Percentiles rank a stretch among this genome's conserved stretches.
Conservation (phyloP, 2,329 filamentous ascomycete genomes). For the Penicillium brevicompactum region DNA sequence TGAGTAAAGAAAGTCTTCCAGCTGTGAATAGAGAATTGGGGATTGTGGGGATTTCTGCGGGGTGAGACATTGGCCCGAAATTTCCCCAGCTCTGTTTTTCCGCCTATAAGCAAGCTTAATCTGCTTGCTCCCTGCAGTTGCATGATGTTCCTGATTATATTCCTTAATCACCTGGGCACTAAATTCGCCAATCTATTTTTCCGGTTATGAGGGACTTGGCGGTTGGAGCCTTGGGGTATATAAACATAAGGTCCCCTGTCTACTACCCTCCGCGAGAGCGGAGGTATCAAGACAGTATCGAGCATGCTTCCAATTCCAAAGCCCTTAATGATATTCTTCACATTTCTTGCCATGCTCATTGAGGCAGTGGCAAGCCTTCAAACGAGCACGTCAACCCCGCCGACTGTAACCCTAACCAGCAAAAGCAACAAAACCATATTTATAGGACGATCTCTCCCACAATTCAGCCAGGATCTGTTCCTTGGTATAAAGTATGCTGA, state of each 20-base stretch:
- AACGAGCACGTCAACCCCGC: conserved; percentile 17
- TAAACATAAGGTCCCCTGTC: no score
- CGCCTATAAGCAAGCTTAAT: conserved; percentile 15
- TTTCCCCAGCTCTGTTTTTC: conserved; percentile 14
- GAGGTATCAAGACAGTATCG: no score
- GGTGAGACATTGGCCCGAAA: background rate
- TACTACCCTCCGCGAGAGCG: no score
- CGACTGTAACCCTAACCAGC: conserved; percentile 20
- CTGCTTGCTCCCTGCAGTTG: no score
- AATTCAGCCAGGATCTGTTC: conserved; percentile 32
- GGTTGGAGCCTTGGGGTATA: no score
- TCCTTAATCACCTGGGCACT: background rate
- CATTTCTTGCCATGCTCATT: conserved; percentile 1
- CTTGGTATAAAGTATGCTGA: conserved; percentile 34
- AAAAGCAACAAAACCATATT: conserved; percentile 22
- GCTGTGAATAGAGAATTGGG: no score
- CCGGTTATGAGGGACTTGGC: no score
- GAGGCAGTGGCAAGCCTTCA: background rate
- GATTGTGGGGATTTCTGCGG: no score
- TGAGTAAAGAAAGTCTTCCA: no score
- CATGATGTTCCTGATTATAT: no score
- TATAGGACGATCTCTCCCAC: conserved; percentile 27
- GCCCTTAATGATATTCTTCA: background rate
- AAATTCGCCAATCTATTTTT: background rate
- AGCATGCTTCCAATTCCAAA: background rate